Evolutionary conservation across 495 filamentous ascomycete genomes (phyloP).

Genomic region (Pyrenula aspistea): DNA sequence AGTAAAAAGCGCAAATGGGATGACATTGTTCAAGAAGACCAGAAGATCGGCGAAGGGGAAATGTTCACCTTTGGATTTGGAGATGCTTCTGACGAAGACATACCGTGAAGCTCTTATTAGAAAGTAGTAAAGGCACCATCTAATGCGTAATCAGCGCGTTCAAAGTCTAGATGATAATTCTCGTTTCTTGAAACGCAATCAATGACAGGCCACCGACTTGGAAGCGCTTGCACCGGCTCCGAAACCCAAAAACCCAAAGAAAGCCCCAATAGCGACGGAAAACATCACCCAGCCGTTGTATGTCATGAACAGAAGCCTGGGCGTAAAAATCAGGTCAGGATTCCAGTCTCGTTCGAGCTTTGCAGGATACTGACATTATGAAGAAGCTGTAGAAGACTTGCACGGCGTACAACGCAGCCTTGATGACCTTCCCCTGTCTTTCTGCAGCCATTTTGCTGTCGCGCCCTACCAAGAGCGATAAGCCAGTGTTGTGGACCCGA

Average conservation of each 20-base stretch:
- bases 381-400: slow-evolving; percentile 99
- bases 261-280: slow-evolving; percentile 77
- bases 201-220: slow-evolving; percentile 91
- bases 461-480: slow-evolving; percentile 58
- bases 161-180: no score
- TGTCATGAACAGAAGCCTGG: slow-evolving; percentile 97
- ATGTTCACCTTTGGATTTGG: slow-evolving; percentile 76
- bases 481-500: slow-evolving; percentile 41
- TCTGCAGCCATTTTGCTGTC: slow-evolving; percentile 30
- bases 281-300: slow-evolving; percentile 98
- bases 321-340: no score
- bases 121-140: not conserved
- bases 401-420: slow-evolving; percentile 74
- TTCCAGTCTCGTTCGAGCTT: no score
- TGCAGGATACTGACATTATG: slow-evolving; percentile 70
- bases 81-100: slow-evolving; percentile 47
- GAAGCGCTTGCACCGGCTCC: slow-evolving; percentile 51
- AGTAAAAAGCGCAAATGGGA: slow-evolving; percentile 82
- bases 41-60: slow-evolving; percentile 27
- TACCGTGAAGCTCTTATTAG: slow-evolving; percentile 21
- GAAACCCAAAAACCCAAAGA: slow-evolving; percentile 78
- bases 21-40: slow-evolving; percentile 44
- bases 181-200: slow-evolving; percentile 7
- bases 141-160: no score
- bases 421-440: slow-evolving; percentile 55